Base-by-base conservation (phyloP, 1,139 yeast genomes). In the Hansenula sp. region DNA sequence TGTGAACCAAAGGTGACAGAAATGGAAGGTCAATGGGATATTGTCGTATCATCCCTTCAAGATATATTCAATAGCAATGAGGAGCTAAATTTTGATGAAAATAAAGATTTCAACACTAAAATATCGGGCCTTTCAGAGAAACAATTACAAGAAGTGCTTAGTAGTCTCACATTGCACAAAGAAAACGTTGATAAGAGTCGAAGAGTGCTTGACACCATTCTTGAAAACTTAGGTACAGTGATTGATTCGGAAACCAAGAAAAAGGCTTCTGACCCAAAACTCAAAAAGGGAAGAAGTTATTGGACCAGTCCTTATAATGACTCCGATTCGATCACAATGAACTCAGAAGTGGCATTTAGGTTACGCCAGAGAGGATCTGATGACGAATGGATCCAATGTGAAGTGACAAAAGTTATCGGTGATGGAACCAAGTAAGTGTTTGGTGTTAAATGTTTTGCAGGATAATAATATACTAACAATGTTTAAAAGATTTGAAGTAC, bases 321-420 rank as follows among this genome's bases (percentile, higher is more conserved):
- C 1, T 71, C 73, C 35, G 84, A 76, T 35, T 81, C 85, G 0
- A 70, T 84, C 4, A 51, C 60, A 3, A 67, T 85, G 2, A 92
- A 94, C 1, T 75, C 92, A 0, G 95, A 87, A 51, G 97, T 92
- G 1, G 98, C 97, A 0, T 92, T 83, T 64, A 80, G 83, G 56
- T 75, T 90, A 17, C 75, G 75, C 45, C 77, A 76, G 50, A 73
- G 83, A 30, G 85, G 79, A 37, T 63, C 70, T 8, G 94, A 86
- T 27, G 81, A 77, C 39, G 98, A 92, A 57, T 94, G 99, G 99
- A 89, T 94, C 52, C 96, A 89, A 60, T 94, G 98, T 66, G 90
- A 85, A 53, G 95, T 92, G 20, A 77, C 83, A 37, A 79, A 77
- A 52, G 79, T 92, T 4, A 65, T 82, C 20, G 79, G 80, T 1